Evolutionary conservation across 1,284 basidiomycete genomes (phyloP), one percentile per base, ranked within the genome.

Genomic region (Amylostereum areolatum): DNA sequence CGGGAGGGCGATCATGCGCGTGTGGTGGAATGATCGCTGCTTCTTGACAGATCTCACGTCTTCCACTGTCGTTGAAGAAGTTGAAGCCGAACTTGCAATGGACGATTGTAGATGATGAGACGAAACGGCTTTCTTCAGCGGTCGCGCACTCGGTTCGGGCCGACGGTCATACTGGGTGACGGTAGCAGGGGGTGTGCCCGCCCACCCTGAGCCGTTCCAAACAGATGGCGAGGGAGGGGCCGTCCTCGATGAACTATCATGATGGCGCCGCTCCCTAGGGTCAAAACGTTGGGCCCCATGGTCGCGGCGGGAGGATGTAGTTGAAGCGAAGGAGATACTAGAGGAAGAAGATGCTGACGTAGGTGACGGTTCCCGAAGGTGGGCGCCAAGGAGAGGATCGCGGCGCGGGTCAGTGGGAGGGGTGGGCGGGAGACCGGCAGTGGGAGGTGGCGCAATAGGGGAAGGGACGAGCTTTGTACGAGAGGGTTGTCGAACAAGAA

Each of bases 81-180:
- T 33, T 3, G 63, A 59, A 5, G 49, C 48, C 28, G 52, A 25
- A 48, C 59, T 63, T 24, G 55, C 52, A 3, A 50, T 52, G 8
- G 64, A 65, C 18, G 53, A 46, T 29, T 62, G 61, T 11, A 83
- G 64, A 45, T 74, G 78, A 57, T 77, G 74, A 47, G 82, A 77
- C 10, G 82, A 85, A 10, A 74, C 51, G 8, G 75, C 74, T 60
- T 81, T 83, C 65, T 75, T 81, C 42, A 82, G 63, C 6, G 69
- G 67, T 35, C 70, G 72, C 45, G 67, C 60, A 18, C 18, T 18
- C 51, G 8, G 75, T 73, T 60, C 81, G 83, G 65, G 74, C 80
- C 42, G 82, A 63, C 6, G 69, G 67, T 35, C 70, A 72, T 45
- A 67, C 60, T 5, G 35, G 41, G 41, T 32, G 43, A 41, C 8